Evolutionary conservation across 2,329 filamentous ascomycete genomes (phyloP), one percentile per base, ranked within the genome.

Genomic region (Chaetomium globosum): DNA sequence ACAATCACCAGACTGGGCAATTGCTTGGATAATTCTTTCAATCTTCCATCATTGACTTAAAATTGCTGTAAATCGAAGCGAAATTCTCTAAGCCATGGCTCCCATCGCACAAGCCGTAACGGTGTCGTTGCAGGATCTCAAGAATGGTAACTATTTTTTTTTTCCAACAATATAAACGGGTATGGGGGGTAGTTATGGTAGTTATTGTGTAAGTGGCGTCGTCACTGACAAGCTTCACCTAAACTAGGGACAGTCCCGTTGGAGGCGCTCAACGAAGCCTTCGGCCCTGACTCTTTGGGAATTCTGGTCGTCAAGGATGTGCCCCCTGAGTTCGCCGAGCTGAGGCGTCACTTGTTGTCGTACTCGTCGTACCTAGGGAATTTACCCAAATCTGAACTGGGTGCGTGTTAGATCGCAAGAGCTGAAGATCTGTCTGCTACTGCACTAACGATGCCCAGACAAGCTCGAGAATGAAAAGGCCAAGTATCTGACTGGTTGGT

Each of bases 261-360:
- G 60, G 83, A 86, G 63, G 85, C 85, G 0, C 82, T 95, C 12
- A 85, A 91, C 72, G 78, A 89, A 71, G 95, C 95, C 0, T 98
- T 99, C 75, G 95, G 95, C 0, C 92, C 93, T 1, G 87, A 91
- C 30, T 97, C 93, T 2, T 82, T 98, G 13, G 95, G 95, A 0
- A 97, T 99, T 60, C 89, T 99, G 63, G 81, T 98, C n/a, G 93
- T 99, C 56, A 92, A 90, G 75, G 91, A 93, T 74, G 85, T 98
- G 0, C 91, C 93, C 0, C 68, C 82, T 6, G 81, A 86, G 60
- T 99, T 96, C 72, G 77, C 84, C 16, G 78, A 83, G n/a, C 80
- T 97, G 52, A 86, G 95, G 67, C 85, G 85, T 65, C 85, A 85
- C 66, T 84, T 96, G 2, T 83, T 99, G 7, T 95, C 92, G 0